phyloP scores from a whole-genome alignment of 1,139 yeast species.

The Blastobotrys buckinghamii region DNA sequence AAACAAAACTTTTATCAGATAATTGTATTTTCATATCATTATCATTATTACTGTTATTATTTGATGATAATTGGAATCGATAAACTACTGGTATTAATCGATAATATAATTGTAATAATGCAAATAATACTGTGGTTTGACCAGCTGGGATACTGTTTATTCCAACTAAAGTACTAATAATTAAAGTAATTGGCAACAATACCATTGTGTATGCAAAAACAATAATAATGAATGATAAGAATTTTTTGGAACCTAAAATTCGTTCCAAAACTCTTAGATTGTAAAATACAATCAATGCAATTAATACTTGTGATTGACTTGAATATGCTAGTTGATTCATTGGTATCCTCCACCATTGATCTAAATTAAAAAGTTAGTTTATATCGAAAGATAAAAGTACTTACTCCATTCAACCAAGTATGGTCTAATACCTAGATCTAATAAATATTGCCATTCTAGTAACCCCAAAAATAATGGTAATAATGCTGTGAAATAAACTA shows the following conservation, averaged over 20 bases:
- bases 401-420: constrained; percentile 46
- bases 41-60: constrained; percentile 5
- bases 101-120: constrained; percentile 53
- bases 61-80: constrained; percentile 44
- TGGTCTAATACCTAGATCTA: constrained; percentile 52
- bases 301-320: constrained; percentile 61
- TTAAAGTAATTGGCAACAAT: constrained; percentile 30
- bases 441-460: constrained; percentile 49
- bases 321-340: constrained; percentile 52
- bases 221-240: constrained; percentile 35
- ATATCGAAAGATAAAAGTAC: too few relatives aligned
- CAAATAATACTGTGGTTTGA: constrained; percentile 57
- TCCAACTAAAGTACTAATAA: constrained; percentile 23
- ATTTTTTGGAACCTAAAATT: constrained; percentile 56
- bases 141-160: constrained; percentile 44
- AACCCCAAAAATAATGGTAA: constrained; percentile 51
- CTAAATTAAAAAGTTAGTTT: not conserved
- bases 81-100: constrained; percentile 55
- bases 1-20: constrained; percentile 54
- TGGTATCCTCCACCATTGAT: constrained; percentile 52
- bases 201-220: constrained; percentile 31
- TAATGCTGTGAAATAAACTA: constrained; percentile 40
- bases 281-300: constrained; percentile 49
- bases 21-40: constrained; percentile 24
- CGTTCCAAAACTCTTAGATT: constrained; percentile 61